Base-by-base conservation (phyloP, 2,329 filamentous ascomycete genomes). In the Xylaria hypoxylon region DNA sequence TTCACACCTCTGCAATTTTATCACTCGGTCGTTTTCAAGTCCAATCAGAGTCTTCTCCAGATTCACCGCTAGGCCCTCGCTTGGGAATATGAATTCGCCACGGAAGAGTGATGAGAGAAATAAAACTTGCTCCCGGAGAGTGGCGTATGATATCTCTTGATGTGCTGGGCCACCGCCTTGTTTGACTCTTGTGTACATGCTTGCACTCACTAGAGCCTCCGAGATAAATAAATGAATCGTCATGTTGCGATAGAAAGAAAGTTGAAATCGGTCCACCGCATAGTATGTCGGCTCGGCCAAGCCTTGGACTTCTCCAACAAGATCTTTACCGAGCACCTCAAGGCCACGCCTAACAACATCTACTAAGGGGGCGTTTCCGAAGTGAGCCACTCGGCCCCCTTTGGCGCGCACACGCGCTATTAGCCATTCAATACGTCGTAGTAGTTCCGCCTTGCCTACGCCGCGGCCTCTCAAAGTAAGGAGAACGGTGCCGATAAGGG, bases 171-270 rank as follows among this genome's bases (percentile, higher is more conserved):
- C 93, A n/a, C 95, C 95, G 17, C 96, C 96, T 68, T 89, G 89
- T 79, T 99, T 99, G 61, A 98, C 92, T 50, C 89, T 88, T 0
- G 90, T 96, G 78, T 99, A 99, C 85, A 99, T 90, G 31, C 92
- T 92, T 4, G 90, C 93, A 68, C 93, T 96, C 24, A 98, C 93
- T 4, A 99, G 84, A 0, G 95, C 92, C 77, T 98, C 94, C 2
- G 93, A 91, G 64, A 99, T 96, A 79, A 99, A 99, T 5, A 99
- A 86, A 77, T 99, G 96, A 68, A 99, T 99, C 0, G 95, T 97
- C 96, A 98, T 98, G 79, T 99, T 99, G 59, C 96, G 90, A 80
- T 99, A 99, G 79, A 99, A 99, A 0, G 94, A 97, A 10, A 99
- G 86, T 77, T 99, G 96, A 82, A 99, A 99, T 59, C 94, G 88